These are phyloP conservation scores for Solanum virginianum DNA, from an alignment of 257 asterid species.

Conservation along the genomic window DNA sequence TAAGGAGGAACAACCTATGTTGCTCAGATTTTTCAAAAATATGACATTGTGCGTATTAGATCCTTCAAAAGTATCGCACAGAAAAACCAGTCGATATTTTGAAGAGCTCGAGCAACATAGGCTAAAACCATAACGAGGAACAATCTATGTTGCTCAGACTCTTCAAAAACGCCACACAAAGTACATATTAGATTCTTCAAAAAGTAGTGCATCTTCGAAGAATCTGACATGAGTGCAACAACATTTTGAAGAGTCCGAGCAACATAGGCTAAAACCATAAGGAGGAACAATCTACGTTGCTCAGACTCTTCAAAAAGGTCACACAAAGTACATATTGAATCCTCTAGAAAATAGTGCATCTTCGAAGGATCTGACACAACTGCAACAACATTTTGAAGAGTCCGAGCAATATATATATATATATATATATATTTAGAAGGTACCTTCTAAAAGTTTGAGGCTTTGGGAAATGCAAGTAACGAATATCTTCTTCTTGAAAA, in stretches of 20 bases:
- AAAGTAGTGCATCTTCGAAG: background rate
- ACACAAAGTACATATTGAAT: too few species aligned
- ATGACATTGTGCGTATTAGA: too few species aligned
- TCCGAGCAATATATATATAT: background rate
- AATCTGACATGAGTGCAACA: background rate
- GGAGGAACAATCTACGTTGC: background rate
- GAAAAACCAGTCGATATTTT: background rate
- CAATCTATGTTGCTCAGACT: background rate
- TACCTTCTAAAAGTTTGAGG: conserved; percentile 67
- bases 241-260: background rate
- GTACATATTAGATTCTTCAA: background rate
- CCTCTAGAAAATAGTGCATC: background rate
- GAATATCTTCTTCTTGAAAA: conserved; percentile 23
- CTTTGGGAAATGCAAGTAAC: conserved; percentile 49
- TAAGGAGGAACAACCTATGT: background rate
- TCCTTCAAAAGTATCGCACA: background rate
- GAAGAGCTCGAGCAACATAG: background rate
- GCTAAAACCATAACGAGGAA: background rate
- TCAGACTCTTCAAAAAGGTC: too few species aligned
- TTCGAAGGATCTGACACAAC: background rate
- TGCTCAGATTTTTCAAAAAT: too few species aligned
- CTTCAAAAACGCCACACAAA: too few species aligned
- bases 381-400: background rate
- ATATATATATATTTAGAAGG: background rate
- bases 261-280: background rate